Base-by-base conservation (phyloP, 2,329 filamentous ascomycete species). In the Epichloe baconii region DNA sequence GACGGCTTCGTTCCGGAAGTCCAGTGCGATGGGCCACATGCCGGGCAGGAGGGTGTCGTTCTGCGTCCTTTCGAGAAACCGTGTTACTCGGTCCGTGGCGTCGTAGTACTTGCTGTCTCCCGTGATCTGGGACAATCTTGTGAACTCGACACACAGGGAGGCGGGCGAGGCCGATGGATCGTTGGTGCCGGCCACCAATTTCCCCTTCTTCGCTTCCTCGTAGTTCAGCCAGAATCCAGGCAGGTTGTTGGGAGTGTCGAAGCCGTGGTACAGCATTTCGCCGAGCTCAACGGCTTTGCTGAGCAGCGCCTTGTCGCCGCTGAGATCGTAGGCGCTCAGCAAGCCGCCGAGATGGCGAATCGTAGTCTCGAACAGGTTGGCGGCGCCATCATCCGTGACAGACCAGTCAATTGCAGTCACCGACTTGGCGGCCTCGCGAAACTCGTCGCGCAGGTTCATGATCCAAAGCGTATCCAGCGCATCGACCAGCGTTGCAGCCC, bases 141-240 rank as follows among this genome's bases (percentile, higher is more conserved):
- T 87, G 62, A 91, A 88, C 61, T 90, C 86, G 60, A 91, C 66
- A 8, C 80, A 82, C 44, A 90, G 68, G 83, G 83, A 86, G n/a
- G 83, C 83, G 0, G 70, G 66, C 3, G 70, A 68, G 0, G 74
- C 74, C n/a, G 68, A 68, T 1, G 68, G 61, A 46, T 73, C 73
- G n/a, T 71, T 74, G 3, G 73, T 61, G 55, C 79, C 75, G 1
- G 71, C 68, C 0, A 74, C 68, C 53, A 79, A 60, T 69, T 73
- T 36, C 63, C 70, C 60, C 65, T 72, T 10, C n/a, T 60, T 60
- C 2, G 71, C 71, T 3, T 65, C 59, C 1, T 61, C 49, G 52
- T 65, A 86, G 61, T 71, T 62, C 55, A 75, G 69, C 57, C 66
- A 68, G 55, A 74, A 72, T 6, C 62, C 61, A 0, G 76, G 76